Conservation (phyloP, 805 yeast genomes). For the Ogataea trehaloabstinens region DNA sequence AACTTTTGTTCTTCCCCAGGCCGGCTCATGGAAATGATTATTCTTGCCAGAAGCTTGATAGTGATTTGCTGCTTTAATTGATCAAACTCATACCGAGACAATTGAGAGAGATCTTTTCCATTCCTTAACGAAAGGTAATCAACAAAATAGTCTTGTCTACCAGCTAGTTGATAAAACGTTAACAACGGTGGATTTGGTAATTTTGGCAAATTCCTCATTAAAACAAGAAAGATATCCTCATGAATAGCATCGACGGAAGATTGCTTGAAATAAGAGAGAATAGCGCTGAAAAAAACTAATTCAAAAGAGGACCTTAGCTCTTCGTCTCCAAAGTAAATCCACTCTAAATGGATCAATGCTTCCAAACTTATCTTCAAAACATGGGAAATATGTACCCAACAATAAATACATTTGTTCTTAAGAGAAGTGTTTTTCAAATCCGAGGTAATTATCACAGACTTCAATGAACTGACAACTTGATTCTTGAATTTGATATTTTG, state of each 20-base stretch:
- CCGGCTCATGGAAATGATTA: constrained; percentile 16
- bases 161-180: constrained; percentile 14
- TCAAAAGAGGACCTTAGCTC: constrained; percentile 19
- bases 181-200: constrained; percentile 11
- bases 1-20: constrained; percentile 1
- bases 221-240: constrained; percentile 11
- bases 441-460: constrained; percentile 14
- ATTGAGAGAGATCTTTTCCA: constrained; percentile 19
- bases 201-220: constrained; percentile 20
- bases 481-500: constrained; percentile 11
- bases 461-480: constrained; percentile 16
- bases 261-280: constrained; percentile 16
- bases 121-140: constrained; percentile 19
- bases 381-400: constrained; percentile 22
- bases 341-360: constrained; percentile 27
- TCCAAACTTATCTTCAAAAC: constrained; percentile 15
- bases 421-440: constrained; percentile 12
- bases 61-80: constrained; percentile 18
- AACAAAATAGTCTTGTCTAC: constrained; percentile 6
- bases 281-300: constrained; percentile 22
- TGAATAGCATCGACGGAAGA: constrained; percentile 6
- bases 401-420: constrained; percentile 13
- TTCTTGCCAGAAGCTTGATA: constrained; percentile 20
- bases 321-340: constrained; percentile 28
- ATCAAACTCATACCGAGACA: constrained; percentile 15